Evolutionary conservation across 441 rosid genomes (phyloP).

Genomic region (Manihot esculenta): DNA sequence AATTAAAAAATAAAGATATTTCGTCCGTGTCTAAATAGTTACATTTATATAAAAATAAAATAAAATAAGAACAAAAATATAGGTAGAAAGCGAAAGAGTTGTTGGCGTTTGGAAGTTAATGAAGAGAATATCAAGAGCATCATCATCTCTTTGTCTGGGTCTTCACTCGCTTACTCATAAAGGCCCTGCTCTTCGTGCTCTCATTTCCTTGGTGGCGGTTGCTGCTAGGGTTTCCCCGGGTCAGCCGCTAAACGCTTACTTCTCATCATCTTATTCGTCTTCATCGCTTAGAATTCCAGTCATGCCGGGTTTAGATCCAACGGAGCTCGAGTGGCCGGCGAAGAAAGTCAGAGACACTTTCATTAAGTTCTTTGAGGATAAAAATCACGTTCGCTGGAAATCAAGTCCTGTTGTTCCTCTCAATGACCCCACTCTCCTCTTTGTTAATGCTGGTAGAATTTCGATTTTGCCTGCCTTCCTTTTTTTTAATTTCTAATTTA

Average conservation of each 20-base stretch:
- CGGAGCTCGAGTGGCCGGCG: constrained; percentile 68
- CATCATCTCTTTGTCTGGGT: neutral
- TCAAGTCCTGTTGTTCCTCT: constrained; percentile 95
- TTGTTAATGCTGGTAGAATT: constrained; percentile 80
- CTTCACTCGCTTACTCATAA: neutral
- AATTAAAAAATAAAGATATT: too few relatives aligned
- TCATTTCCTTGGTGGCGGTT: constrained; percentile 19
- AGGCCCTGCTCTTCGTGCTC: neutral
- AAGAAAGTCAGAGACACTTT: constrained; percentile 76
- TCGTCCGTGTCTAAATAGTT: too few relatives aligned
- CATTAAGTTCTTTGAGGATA: constrained; percentile 59
- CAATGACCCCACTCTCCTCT: constrained; percentile 89
- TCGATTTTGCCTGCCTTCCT: neutral
- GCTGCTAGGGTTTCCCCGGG: constrained; percentile 34
- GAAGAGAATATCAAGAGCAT: constrained; percentile 21
- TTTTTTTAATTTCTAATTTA: neutral
- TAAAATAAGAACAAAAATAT: too few relatives aligned
- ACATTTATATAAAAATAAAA: too few relatives aligned
- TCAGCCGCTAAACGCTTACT: neutral
- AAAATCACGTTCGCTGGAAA: constrained; percentile 69
- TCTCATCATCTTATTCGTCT: constrained; percentile 17
- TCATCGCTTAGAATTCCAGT: constrained; percentile 2
- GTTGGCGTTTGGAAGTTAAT: constrained; percentile 22
- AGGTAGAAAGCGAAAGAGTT: too few relatives aligned
- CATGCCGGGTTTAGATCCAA: constrained; percentile 57